Base-by-base conservation (phyloP, 2,329 filamentous ascomycete species). In the Penicillium sp. region DNA sequence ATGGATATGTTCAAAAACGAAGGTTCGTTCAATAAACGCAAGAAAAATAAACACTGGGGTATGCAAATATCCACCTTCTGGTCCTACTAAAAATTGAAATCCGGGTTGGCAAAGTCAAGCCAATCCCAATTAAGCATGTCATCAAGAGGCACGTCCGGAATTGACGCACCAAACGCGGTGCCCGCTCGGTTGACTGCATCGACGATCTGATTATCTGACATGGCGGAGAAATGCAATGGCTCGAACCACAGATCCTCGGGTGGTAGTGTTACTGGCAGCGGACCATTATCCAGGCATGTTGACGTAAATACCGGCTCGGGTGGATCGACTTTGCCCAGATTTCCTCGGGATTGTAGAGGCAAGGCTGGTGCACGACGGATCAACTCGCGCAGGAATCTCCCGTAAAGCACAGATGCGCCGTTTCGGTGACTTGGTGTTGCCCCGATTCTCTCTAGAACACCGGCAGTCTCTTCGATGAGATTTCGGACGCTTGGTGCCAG, bases 181-280 rank as follows among this genome's bases (percentile, higher is more conserved):
- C 77, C 80, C 0, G 81, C 79, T 53, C 80, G 77, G 59, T 82
- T 83, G 26, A 85, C 74, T 4, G 82, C 80, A 55, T 84, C 80
- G 5, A 80, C 75, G 41, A 85, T 82, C 61, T 86, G 81, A 51
- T 83, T 77, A 50, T 84, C 81, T 1, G 82, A 85, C 83, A 86
- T 86, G 29, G 80, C 73, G 2, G 81, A 84, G 62, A 85, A 83
- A 22, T 81, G 79, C 21, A 84, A 47, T 4, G 78, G 73, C 52
- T 79, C 76, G 0, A 72, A 62, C 72, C 75, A 77, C 8, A 74
- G 51, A 5, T 65, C 53, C 17, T 64, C 51, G 4, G 64, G 58
- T 26, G 64, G 49, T 32, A 65, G 64, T 15, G 61, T 31, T 10
- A 24, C 39, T 13, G 38, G 56, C 49, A 51, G 42, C 37, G 33